phyloP scores from a whole-genome alignment of 768 basidiomycete genomes.

The Pseudohyphozyma bogoriensis region DNA sequence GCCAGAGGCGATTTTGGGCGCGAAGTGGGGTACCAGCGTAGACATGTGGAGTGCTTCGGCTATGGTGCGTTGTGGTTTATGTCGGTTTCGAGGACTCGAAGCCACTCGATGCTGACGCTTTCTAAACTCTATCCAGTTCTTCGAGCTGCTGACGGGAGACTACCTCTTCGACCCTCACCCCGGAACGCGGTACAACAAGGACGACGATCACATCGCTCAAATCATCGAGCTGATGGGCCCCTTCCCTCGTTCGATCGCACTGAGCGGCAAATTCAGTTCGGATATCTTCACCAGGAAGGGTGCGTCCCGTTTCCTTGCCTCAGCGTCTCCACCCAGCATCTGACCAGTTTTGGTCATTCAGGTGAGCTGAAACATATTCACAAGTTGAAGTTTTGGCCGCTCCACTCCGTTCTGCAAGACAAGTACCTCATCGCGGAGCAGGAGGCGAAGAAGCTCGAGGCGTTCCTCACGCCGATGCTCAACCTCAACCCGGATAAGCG shows the following conservation, averaged over 20 bases:
- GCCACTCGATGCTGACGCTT: neutral
- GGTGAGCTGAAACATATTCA: conserved; percentile 86
- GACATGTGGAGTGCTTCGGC: conserved; percentile 97
- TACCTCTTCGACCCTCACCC: conserved; percentile 96
- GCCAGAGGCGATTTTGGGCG: conserved; percentile 93
- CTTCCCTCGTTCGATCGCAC: conserved; percentile 68
- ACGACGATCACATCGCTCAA: conserved; percentile 93
- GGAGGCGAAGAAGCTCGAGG: conserved; percentile 69
- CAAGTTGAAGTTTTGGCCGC: conserved; percentile 85
- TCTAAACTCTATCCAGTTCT: conserved; percentile 51
- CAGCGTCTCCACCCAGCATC: neutral
- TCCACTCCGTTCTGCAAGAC: conserved; percentile 54
- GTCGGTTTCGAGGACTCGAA: neutral
- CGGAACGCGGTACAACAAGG: conserved; percentile 88
- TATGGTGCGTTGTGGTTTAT: conserved; percentile 53
- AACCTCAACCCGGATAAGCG: conserved; percentile 77
- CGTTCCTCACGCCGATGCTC: conserved; percentile 82
- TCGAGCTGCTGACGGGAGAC: conserved; percentile 82
- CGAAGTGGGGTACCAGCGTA: conserved; percentile 88
- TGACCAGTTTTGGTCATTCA: conserved; percentile 28
- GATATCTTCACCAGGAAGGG: conserved; percentile 98
- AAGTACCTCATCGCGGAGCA: conserved; percentile 84
- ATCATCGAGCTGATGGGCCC: conserved; percentile 94
- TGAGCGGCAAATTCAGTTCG: conserved; percentile 81
- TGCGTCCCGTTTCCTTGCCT: conserved; percentile 37